These are phyloP conservation scores for Yueomyces sp. DNA, from an alignment of 805 yeast species.

Conservation along the genomic window DNA sequence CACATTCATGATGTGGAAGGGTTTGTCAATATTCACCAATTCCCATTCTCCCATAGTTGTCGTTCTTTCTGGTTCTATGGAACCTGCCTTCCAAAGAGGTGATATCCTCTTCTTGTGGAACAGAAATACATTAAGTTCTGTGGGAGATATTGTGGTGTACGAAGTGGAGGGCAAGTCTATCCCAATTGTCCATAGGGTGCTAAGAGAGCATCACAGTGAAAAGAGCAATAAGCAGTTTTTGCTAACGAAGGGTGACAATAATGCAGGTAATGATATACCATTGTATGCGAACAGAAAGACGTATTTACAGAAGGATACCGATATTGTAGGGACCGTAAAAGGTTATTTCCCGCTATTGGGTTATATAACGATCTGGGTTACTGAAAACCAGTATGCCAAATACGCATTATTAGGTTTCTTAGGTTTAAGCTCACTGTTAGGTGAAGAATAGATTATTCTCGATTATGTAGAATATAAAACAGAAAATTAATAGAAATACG, in stretches of 20 bases:
- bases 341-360: constrained; percentile 86
- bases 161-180: constrained; percentile 65
- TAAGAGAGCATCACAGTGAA: constrained; percentile 55
- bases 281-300: constrained; percentile 64
- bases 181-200: constrained; percentile 94
- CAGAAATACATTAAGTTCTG: constrained; percentile 47
- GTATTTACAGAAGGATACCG: constrained; percentile 64
- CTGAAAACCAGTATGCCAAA: constrained; percentile 78
- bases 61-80: constrained; percentile 97
- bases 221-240: constrained; percentile 43
- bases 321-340: constrained; percentile 83
- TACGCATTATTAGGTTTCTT: constrained; percentile 62
- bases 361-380: constrained; percentile 78
- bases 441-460: constrained; percentile 30
- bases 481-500: no score
- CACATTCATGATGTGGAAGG: constrained; percentile 87
- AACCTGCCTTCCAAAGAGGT: constrained; percentile 98
- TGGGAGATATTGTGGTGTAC: constrained; percentile 92
- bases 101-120: constrained; percentile 89
- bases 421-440: constrained; percentile 55
- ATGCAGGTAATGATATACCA: constrained; percentile 80
- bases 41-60: constrained; percentile 92
- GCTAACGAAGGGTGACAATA: constrained; percentile 93
- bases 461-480: no score
- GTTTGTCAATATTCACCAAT: constrained; percentile 59